These are phyloP conservation scores for Coriaria nepalensis DNA, from an alignment of 306 rosid species.

Conservation along the genomic window DNA sequence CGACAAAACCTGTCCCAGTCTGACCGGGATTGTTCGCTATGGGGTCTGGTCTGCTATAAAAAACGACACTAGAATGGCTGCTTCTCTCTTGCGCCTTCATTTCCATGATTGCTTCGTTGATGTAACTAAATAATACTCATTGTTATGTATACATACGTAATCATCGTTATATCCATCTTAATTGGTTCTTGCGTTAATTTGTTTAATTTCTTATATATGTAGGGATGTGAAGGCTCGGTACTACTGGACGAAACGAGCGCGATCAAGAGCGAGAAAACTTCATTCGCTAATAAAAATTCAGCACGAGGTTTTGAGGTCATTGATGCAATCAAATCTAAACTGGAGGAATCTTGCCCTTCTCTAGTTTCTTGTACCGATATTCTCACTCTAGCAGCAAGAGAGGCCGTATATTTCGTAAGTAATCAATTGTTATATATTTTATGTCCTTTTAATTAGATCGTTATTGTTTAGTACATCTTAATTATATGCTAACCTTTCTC, in stretches of 20 bases:
- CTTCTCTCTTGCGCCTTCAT: conserved; percentile 91
- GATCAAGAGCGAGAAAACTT: conserved; percentile 70
- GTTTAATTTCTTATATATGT: neutral
- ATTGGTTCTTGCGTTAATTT: neutral
- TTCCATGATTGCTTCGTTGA: conserved; percentile 83
- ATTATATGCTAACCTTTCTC: neutral
- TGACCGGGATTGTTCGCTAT: conserved; percentile 34
- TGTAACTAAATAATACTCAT: conserved; percentile 16
- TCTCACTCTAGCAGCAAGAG: conserved; percentile 65
- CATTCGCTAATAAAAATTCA: conserved; percentile 49
- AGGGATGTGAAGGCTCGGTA: conserved; percentile 87
- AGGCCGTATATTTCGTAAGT: conserved; percentile 67
- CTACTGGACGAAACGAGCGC: conserved; percentile 64
- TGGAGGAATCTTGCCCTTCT: conserved; percentile 72
- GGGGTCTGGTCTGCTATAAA: conserved; percentile 49
- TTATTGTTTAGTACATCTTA: neutral
- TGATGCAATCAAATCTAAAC: conserved; percentile 52
- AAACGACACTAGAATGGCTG: conserved; percentile 74
- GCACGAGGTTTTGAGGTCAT: conserved; percentile 73
- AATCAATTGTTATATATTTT: conserved; percentile 3
- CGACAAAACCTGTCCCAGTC: conserved; percentile 51
- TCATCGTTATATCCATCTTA: neutral
- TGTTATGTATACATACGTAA: too few species aligned
- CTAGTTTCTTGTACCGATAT: conserved; percentile 82
- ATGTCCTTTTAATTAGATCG: neutral